phyloP scores from a whole-genome alignment of 2,329 filamentous ascomycete genomes.

The Onygena corvina region DNA sequence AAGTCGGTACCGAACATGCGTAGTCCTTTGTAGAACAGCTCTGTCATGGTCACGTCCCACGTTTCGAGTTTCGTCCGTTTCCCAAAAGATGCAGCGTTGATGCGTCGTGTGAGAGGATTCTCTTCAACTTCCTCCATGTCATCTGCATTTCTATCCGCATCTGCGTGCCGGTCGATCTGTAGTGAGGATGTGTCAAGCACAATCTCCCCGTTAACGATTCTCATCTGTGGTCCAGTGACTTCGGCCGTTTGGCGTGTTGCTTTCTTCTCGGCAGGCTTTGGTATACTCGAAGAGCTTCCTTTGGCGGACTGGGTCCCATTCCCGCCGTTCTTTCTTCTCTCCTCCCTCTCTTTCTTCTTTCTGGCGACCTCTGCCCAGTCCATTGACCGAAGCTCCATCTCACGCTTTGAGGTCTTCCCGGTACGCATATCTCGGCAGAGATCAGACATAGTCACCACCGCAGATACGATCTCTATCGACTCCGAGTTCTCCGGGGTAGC shows the following conservation, averaged over 20 bases:
- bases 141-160: conserved; percentile 38
- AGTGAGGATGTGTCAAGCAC: conserved; percentile 42
- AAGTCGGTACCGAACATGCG: conserved; percentile 55
- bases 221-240: conserved; percentile 37
- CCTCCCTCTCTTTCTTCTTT: conserved; percentile 30
- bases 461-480: conserved; percentile 41
- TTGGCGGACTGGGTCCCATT: not conserved
- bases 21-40: conserved; percentile 51
- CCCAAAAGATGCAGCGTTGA: conserved; percentile 37
- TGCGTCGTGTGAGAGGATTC: conserved; percentile 36
- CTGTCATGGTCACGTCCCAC: conserved; percentile 48
- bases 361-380: conserved; percentile 43
- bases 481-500: conserved; percentile 40
- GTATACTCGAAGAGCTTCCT: not conserved
- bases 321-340: conserved; percentile 18
- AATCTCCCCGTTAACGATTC: conserved; percentile 47
- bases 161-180: conserved; percentile 45
- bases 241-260: conserved; percentile 2
- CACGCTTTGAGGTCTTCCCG: conserved; percentile 46
- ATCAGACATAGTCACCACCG: conserved; percentile 46
- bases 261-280: not conserved
- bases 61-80: conserved; percentile 41
- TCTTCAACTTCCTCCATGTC: conserved; percentile 36
- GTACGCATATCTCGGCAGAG: conserved; percentile 43
- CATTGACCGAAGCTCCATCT: conserved; percentile 45